Evolutionary conservation across 2,329 filamentous ascomycete genomes (phyloP).

Genomic region (Phialophora verrucosa): DNA sequence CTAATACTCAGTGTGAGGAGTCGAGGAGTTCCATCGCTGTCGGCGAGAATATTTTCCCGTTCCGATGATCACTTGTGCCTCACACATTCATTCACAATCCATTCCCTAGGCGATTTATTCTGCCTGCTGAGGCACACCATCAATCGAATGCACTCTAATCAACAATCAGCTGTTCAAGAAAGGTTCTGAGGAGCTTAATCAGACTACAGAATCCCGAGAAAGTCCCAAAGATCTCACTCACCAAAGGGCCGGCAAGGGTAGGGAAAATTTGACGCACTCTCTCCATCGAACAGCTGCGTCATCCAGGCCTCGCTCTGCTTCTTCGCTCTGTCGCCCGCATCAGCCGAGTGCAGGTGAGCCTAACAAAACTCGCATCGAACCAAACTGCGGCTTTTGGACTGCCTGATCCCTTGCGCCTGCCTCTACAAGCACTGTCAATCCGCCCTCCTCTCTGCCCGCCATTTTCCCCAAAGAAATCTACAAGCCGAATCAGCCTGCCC

Average conservation of each 20-base stretch:
- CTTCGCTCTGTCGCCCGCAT: slow-evolving; percentile 8
- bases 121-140: not conserved
- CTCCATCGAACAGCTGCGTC: slow-evolving; percentile 11
- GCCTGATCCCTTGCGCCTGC: slow-evolving; percentile 4
- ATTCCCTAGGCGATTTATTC: not conserved
- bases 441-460: not conserved
- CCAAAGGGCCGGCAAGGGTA: not conserved
- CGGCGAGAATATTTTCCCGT: slow-evolving; percentile 12
- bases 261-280: slow-evolving; percentile 12
- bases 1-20: too few relatives aligned
- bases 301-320: slow-evolving; percentile 12
- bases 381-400: slow-evolving; percentile 18
- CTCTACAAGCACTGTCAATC: slow-evolving; percentile 5
- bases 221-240: slow-evolving; percentile 3
- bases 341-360: slow-evolving; percentile 10
- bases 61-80: not conserved
- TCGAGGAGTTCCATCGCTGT: not conserved
- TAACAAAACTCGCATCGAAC: slow-evolving; percentile 12
- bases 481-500: slow-evolving; percentile 5
- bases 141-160: not conserved
- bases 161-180: not conserved
- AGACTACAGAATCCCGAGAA: slow-evolving; percentile 11
- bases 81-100: not conserved
- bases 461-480: slow-evolving; percentile 1
- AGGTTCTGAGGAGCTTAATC: not conserved